Percentiles rank a stretch among this genome's conserved stretches.
phyloP scores from a whole-genome alignment of 164 flowering plant genomes.

The Kalanchoe fedtschenkoi region DNA sequence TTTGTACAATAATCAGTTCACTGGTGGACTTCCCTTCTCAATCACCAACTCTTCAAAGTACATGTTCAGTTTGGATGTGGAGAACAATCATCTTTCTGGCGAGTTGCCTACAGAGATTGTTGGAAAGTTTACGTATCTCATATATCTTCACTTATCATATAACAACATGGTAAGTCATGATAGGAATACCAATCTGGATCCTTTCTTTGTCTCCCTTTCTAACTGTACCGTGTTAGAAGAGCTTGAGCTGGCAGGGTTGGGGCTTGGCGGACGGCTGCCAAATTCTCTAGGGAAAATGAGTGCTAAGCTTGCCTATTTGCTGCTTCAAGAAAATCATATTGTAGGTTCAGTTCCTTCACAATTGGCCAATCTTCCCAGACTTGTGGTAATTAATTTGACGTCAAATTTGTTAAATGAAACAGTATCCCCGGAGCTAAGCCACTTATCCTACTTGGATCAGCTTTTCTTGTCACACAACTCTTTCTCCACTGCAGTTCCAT shows the following conservation, averaged over 20 bases:
- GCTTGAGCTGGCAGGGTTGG: slow-evolving; percentile 37
- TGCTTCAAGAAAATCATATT: slow-evolving; percentile 34
- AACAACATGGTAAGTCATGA: slow-evolving; percentile 39
- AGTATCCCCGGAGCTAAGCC: slow-evolving; percentile 20
- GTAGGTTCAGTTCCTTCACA: slow-evolving; percentile 33
- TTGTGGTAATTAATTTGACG: slow-evolving; percentile 26
- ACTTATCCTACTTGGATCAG: slow-evolving; percentile 19
- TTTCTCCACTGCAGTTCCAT: slow-evolving; percentile 28
- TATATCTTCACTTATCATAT: slow-evolving; percentile 27
- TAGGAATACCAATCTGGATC: slow-evolving; percentile 32
- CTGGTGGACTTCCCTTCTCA: slow-evolving; percentile 33
- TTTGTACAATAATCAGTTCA: slow-evolving; percentile 31
- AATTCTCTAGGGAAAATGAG: slow-evolving; percentile 19
- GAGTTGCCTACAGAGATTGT: slow-evolving; percentile 34
- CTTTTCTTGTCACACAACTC: slow-evolving; percentile 37
- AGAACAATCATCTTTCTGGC: slow-evolving; percentile 33
- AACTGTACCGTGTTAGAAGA: slow-evolving; percentile 28
- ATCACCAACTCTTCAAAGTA: slow-evolving; percentile 21
- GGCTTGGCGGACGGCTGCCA: slow-evolving; percentile 40
- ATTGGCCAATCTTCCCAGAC: slow-evolving; percentile 21
- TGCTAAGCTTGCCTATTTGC: slow-evolving; percentile 7
- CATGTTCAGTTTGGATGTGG: slow-evolving; percentile 27
- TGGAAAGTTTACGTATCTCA: slow-evolving; percentile 9
- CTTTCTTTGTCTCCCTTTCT: slow-evolving; percentile 33
- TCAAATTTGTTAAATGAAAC: slow-evolving; percentile 23